Conservation (phyloP, 345 rosid species). For the Lenwebbia sp. region DNA sequence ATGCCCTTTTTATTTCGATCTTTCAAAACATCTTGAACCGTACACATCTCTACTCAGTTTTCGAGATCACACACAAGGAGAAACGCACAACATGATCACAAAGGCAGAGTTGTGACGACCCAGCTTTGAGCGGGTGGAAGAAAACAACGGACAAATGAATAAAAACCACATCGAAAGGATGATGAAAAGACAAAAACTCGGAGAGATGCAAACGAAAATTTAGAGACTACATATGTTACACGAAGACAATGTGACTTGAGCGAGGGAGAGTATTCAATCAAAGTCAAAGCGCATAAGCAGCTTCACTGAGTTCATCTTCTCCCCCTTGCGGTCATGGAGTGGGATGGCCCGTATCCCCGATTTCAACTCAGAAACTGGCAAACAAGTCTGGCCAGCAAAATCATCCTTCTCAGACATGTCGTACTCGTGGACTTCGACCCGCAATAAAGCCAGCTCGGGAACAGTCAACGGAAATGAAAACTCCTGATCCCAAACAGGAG, state of each 20-base stretch:
- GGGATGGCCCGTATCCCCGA: slow-evolving; percentile 48
- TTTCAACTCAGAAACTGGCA: slow-evolving; percentile 46
- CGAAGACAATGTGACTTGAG: neutral
- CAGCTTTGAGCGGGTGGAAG: neutral
- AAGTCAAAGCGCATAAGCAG: slow-evolving; percentile 47
- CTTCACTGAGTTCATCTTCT: slow-evolving; percentile 24
- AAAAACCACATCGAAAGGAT: neutral
- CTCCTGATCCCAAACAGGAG: slow-evolving; percentile 34
- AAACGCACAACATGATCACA: neutral
- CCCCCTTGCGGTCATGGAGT: slow-evolving; percentile 26
- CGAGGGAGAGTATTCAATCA: neutral
- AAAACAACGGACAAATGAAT: neutral
- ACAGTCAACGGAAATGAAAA: slow-evolving; percentile 34
- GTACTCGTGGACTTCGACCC: slow-evolving; percentile 36
- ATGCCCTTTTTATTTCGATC: neutral
- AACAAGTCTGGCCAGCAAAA: slow-evolving; percentile 45
- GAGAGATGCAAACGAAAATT: neutral
- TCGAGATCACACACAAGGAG: neutral
- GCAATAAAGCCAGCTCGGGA: slow-evolving; percentile 31
- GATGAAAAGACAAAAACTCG: neutral
- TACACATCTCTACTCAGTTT: neutral
- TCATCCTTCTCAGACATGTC: slow-evolving; percentile 42
- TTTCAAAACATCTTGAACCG: neutral
- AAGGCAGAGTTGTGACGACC: neutral
- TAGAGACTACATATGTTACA: neutral